Evolutionary conservation across 2,329 filamentous ascomycete genomes (phyloP), one percentile per base, ranked within the genome.

Genomic region (Pseudocercospora musae): DNA sequence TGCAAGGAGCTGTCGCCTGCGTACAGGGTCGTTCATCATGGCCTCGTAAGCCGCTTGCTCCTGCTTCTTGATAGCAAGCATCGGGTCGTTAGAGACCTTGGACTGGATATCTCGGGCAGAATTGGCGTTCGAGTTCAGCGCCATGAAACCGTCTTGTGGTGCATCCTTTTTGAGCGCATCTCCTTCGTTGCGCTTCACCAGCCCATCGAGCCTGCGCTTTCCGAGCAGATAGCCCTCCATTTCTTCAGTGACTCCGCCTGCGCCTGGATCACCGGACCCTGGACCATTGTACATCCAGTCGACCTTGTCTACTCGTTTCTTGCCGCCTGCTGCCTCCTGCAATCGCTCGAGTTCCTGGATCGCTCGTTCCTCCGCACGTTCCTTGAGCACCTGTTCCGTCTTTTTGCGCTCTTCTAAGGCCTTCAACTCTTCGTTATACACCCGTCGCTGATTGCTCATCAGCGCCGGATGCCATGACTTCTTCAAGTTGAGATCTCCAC

Each of bases 201-300:
- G 82, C 11, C 88, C 87, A 79, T 98, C 94, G 74, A 99, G 94
- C 62, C 93, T 85, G 62, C 95, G 85, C 81, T 97, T 98, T 57
- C 95, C 95, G 13, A 99, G 82, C 1, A 99, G 79, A 75, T 96
- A 99, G 3, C 90, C 92, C 74, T 99, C 95, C 79, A 91, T 92
- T 78, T 98, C 95, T 76, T 97, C 94, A 0, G 79, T 87, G 4
- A 80, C 78, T 20, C 76, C 78, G 23, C 85, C 86, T 42, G 86
- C 91, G 29, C 89, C 89, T n/a, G 82, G 81, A 72, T 90, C 88
- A 37, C 91, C 91, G 60, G 82, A 84, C 55, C 89, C 89, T 7
- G 95, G 92, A 1, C 94, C 94, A 70, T 89, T 87, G 78, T 99
- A 99, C 92, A 99, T 97, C 91, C 95, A 99, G 72, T 98, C 95